These are phyloP conservation scores for Juglanconis sp. DNA, from an alignment of 2,329 filamentous ascomycete species.

Conservation along the genomic window DNA sequence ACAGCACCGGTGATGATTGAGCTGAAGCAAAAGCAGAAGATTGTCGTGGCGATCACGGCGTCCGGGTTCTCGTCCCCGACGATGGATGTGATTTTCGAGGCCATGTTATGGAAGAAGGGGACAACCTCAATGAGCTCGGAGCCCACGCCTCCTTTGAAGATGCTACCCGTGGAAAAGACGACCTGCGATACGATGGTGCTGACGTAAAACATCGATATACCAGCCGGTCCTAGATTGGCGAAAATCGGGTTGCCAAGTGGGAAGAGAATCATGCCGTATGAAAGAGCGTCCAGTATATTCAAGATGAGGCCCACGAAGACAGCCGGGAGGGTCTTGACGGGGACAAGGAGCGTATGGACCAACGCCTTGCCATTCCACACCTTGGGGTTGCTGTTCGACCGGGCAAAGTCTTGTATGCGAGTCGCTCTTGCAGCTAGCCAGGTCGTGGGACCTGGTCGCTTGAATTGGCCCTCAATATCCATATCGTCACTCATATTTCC, in stretches of 20 bases:
- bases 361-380: slow-evolving; percentile 68
- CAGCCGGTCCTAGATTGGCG: slow-evolving; percentile 79
- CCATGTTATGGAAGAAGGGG: slow-evolving; percentile 99
- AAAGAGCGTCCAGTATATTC: slow-evolving; percentile 91
- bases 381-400: slow-evolving; percentile 56
- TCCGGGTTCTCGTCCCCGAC: slow-evolving; percentile 80
- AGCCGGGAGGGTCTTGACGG: slow-evolving; percentile 72
- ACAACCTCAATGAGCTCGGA: slow-evolving; percentile 99
- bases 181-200: slow-evolving; percentile 94
- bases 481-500: slow-evolving; percentile 21
- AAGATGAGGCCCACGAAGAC: slow-evolving; percentile 85
- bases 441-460: slow-evolving; percentile 28
- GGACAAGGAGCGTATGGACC: slow-evolving; percentile 61
- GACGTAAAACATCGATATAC: slow-evolving; percentile 98
- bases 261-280: slow-evolving; percentile 96
- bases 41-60: slow-evolving; percentile 89
- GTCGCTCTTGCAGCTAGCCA: slow-evolving; percentile 33
- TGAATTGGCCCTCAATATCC: slow-evolving; percentile 50
- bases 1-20: slow-evolving; percentile 87
- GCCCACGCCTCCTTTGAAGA: slow-evolving; percentile 86
- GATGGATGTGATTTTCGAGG: slow-evolving; percentile 73
- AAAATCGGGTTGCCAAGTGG: slow-evolving; percentile 86
- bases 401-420: slow-evolving; percentile 23
- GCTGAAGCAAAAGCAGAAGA: slow-evolving; percentile 85
- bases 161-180: slow-evolving; percentile 81